Evolutionary conservation across 2,329 filamentous ascomycete genomes (phyloP), one percentile per base, ranked within the genome.

Genomic region (Penicillium sp.): DNA sequence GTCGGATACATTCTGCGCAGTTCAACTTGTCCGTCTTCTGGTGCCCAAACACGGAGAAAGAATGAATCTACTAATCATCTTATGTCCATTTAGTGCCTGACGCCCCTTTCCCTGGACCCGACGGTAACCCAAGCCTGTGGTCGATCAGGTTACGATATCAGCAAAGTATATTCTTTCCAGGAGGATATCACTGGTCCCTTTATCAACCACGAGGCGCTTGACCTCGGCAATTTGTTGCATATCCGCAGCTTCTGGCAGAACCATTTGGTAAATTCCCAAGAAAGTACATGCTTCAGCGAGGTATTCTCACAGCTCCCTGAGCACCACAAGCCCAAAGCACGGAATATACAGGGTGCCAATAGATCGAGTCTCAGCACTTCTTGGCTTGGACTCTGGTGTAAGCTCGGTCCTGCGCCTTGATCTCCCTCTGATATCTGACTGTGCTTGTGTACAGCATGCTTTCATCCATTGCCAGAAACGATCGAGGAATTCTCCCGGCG

Each of bases 231-330:
- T 6, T 40, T 73, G n/a, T 47, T 73, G 23, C 66, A 72, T 33
- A 66, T 74, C 15, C 66, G 70, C 12, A 71, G 70, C 49, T 74
- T 74, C 50, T 75, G 71, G 71, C 66, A 71, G 31, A 62, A 66
- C 3, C 71, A 74, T 53, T 49, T 75, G 6, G 59, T 69, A 8
- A 66, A 62, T 20, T 33, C 48, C 0, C 46, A 69, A 44, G 50
- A 54, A 5, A 64, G 15, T 20, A 37, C 33, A 20, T 12, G 61
- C 0, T 70, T 63, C 41, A 42, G 59, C 39, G 35, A 53, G 3
- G 57, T 61, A 18, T 68, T 63, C 44, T 45, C 42, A 10, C 45
- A 38, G 8, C 47, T 69, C 8, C 20, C 48, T 2, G 38, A 47
- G 18, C 28, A 35, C 5, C 15, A 48, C 31, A 65, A 50, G 33